Base-by-base conservation (phyloP, 129 eudicot species). In the Calendula officinalis region DNA sequence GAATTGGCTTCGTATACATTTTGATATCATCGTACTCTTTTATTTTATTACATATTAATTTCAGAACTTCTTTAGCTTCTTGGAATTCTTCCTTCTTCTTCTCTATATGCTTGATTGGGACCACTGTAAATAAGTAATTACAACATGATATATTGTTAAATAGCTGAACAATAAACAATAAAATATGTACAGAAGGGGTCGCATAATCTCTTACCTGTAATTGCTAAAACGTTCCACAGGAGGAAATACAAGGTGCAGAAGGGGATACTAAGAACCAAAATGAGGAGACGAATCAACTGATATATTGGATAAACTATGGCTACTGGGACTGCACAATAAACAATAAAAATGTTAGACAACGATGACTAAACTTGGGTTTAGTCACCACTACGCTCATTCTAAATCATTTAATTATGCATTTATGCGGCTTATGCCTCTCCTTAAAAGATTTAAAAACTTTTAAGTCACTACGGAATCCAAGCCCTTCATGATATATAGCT, bases 211-310 rank as follows among this genome's bases (percentile, higher is more conserved):
- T 43, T 62, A 62, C 67, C 67, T 12, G 1, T 11, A 62, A 44
- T 6, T 61, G 53, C 39, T 10, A 61, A 43, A 41, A 27, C 51
- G 6, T 42, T 61, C 66, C 66, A 62, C 27, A 44, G 1, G 30
- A 12, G 32, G 5, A 44, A 62, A 62, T 62, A 62, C 12, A 62
- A 43, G 41, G 44, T 3, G 30, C 34, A 43, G 7, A 62, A 62
- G n/a, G 54, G 40, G 12, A 45, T 6, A 30, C 4, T 1, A 42
- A 62, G 54, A 30, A 44, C 4, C 7, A 62, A 6, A 62, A 32
- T 32, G 42, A 62, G 30, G 67, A 62, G 67, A 30, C 55, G 12
- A 32, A 62, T 44, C 67, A 62, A n/a, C 43, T 32, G 41, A 7
- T 62, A 62, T 44, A 45, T 32, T 0, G 55, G 55, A 44, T 45